Evolutionary conservation across 2,329 filamentous ascomycete species (phyloP).

Genomic region (Aureobasidium melanogenum): DNA sequence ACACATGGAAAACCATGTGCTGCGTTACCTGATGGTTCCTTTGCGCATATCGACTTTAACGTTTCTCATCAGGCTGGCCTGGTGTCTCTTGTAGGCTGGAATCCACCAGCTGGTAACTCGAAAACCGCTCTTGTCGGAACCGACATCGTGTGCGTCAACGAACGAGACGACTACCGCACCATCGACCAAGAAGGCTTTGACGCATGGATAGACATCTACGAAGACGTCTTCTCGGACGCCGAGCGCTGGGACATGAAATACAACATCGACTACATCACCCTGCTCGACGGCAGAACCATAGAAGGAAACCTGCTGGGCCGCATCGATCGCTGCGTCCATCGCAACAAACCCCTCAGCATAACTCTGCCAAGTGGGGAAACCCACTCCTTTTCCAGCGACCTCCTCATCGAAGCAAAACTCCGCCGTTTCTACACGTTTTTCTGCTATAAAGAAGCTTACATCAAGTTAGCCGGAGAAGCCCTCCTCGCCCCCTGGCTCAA

Average conservation of each 20-base stretch:
- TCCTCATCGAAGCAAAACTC: constrained; percentile 52
- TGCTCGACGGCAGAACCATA: constrained; percentile 37
- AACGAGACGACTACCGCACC: constrained; percentile 55
- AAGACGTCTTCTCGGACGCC: constrained; percentile 56
- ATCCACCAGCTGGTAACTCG: constrained; percentile 16
- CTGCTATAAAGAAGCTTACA: constrained; percentile 72
- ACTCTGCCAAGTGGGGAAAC: constrained; percentile 28
- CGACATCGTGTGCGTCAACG: constrained; percentile 67
- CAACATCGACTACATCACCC: constrained; percentile 34
- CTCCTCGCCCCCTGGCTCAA: constrained; percentile 64
- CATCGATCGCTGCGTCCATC: constrained; percentile 33
- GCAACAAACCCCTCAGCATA: constrained; percentile 30
- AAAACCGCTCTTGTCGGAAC: constrained; percentile 46
- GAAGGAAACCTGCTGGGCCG: constrained; percentile 33
- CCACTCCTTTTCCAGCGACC: constrained; percentile 32
- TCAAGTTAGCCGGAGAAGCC: constrained; percentile 75
- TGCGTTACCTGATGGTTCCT: constrained; percentile 33
- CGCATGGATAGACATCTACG: constrained; percentile 61
- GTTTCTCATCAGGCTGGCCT: constrained; percentile 70
- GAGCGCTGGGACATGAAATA: constrained; percentile 58
- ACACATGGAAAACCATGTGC: constrained; percentile 44
- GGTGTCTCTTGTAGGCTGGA: constrained; percentile 54
- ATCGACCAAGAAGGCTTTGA: constrained; percentile 55
- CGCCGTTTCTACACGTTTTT: constrained; percentile 68
- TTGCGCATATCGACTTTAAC: constrained; percentile 56